Evolutionary conservation across 768 basidiomycete species (phyloP).

Genomic region (Floccularia luteovirens): DNA sequence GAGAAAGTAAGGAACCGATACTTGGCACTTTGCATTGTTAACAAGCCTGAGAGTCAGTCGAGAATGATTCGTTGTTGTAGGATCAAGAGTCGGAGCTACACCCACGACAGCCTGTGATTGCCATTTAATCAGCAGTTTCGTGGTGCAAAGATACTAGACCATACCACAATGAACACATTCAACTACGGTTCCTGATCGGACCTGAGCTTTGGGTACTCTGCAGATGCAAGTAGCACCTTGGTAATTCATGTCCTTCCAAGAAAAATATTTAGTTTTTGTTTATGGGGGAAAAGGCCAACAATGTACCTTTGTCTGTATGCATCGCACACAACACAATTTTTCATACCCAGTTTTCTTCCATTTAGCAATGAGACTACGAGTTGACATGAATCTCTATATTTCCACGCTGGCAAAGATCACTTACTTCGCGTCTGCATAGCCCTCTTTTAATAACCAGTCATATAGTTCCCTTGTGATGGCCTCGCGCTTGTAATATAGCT

Average conservation of each 20-base stretch:
- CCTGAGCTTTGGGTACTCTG: constrained; percentile 90
- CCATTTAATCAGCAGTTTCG: constrained; percentile 3
- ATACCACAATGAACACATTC: constrained; percentile 96
- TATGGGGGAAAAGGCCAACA: constrained; percentile 3
- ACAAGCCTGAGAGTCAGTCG: no score
- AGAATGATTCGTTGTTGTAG: no score
- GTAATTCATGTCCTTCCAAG: constrained; percentile 91
- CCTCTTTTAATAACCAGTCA: constrained; percentile 96
- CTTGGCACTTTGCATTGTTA: no score
- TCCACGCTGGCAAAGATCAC: constrained; percentile 21
- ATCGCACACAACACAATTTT: constrained; percentile 93
- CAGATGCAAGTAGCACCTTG: constrained; percentile 98
- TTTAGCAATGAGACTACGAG: constrained; percentile 84
- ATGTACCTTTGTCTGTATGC: constrained; percentile 85
- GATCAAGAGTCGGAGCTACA: constrained; percentile 81
- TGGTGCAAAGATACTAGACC: constrained; percentile 16
- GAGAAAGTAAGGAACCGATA: no score
- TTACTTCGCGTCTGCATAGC: constrained; percentile 94
- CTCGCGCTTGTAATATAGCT: constrained; percentile 97
- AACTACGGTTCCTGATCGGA: constrained; percentile 84
- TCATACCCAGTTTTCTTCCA: constrained; percentile 99
- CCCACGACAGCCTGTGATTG: constrained; percentile 79
- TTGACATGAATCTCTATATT: constrained; percentile 2
- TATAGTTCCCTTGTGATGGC: constrained; percentile 90
- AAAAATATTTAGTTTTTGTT: no score